A percentile compares a stretch with the other conserved stretches of the same genome.
Evolutionary conservation across 2,329 filamentous ascomycete genomes (phyloP).

Genomic region (Thielaviopsis punctulata): DNA sequence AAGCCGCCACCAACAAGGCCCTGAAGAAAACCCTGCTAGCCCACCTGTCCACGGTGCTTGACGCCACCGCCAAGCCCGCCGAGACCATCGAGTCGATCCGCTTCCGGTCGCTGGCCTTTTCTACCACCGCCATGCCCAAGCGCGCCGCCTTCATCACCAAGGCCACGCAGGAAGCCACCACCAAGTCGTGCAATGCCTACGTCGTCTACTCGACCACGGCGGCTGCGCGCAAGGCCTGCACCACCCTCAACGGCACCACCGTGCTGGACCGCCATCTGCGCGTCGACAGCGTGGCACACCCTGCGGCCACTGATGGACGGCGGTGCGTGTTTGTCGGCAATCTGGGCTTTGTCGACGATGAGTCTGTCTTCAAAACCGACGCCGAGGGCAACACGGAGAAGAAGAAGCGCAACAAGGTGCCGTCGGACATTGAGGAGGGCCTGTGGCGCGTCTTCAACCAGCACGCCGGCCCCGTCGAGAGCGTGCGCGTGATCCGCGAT

Average conservation of each 20-base stretch:
- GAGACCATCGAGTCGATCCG: slow-evolving; percentile 80
- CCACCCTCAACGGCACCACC: slow-evolving; percentile 65
- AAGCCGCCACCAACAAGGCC: slow-evolving; percentile 66
- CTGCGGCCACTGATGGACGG: slow-evolving; percentile 62
- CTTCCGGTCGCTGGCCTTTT: slow-evolving; percentile 84
- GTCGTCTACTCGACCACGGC: slow-evolving; percentile 64
- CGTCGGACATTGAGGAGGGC: slow-evolving; percentile 82
- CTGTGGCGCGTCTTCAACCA: slow-evolving; percentile 68
- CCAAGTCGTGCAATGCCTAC: slow-evolving; percentile 87
- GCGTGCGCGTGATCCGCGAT: slow-evolving; percentile 81
- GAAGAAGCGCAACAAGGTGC: slow-evolving; percentile 57
- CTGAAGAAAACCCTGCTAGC: slow-evolving; percentile 60
- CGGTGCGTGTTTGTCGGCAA: slow-evolving; percentile 95
- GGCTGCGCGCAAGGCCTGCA: slow-evolving; percentile 60
- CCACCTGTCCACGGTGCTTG: slow-evolving; percentile 63
- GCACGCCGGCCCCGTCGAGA: slow-evolving; percentile 66
- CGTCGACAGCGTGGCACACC: slow-evolving; percentile 82
- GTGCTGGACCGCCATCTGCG: slow-evolving; percentile 77
- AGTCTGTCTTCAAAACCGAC: slow-evolving; percentile 50
- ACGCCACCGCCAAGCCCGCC: slow-evolving; percentile 29
- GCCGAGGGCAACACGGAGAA: slow-evolving; percentile 48
- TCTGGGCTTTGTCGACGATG: slow-evolving; percentile 87
- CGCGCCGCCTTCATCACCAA: slow-evolving; percentile 88
- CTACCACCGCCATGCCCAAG: slow-evolving; percentile 62
- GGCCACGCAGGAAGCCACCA: slow-evolving; percentile 77